Percentiles rank a stretch among this genome's conserved stretches.
Evolutionary conservation across 1,284 basidiomycete species (phyloP).

Genomic region (Mycena sp.): DNA sequence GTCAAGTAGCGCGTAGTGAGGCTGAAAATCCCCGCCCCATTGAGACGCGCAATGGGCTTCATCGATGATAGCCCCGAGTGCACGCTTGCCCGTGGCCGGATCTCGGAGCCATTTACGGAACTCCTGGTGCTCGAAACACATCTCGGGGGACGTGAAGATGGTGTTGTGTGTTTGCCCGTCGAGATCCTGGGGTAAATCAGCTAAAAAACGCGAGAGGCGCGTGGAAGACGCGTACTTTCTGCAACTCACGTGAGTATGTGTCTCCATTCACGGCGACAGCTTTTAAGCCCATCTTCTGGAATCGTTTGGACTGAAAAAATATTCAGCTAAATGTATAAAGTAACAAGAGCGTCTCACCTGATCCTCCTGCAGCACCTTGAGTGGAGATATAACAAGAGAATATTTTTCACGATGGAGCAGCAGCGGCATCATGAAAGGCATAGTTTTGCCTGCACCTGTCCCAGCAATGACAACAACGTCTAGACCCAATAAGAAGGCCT

Average conservation of each 20-base stretch:
- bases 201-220: background rate
- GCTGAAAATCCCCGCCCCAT: constrained; percentile 12
- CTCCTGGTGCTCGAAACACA: constrained; percentile 6
- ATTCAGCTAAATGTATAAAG: no score
- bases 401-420: no score
- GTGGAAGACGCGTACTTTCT: background rate
- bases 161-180: constrained; percentile 1
- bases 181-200: background rate
- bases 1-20: background rate
- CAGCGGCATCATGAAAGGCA: no score
- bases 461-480: constrained; percentile 33
- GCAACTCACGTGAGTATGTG: constrained; percentile 29
- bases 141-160: constrained; percentile 26
- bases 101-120: constrained; percentile 8
- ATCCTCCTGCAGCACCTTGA: constrained; percentile 33
- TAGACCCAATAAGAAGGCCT: constrained; percentile 29
- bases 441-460: no score
- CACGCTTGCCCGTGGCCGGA: background rate
- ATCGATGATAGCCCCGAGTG: constrained; percentile 22
- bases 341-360: constrained; percentile 26
- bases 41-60: constrained; percentile 20
- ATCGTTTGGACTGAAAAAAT: background rate
- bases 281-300: background rate
- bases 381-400: constrained; percentile 31
- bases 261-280: constrained; percentile 17